These are phyloP conservation scores for Populus nigra DNA, from an alignment of 345 rosid species.

Conservation along the genomic window DNA sequence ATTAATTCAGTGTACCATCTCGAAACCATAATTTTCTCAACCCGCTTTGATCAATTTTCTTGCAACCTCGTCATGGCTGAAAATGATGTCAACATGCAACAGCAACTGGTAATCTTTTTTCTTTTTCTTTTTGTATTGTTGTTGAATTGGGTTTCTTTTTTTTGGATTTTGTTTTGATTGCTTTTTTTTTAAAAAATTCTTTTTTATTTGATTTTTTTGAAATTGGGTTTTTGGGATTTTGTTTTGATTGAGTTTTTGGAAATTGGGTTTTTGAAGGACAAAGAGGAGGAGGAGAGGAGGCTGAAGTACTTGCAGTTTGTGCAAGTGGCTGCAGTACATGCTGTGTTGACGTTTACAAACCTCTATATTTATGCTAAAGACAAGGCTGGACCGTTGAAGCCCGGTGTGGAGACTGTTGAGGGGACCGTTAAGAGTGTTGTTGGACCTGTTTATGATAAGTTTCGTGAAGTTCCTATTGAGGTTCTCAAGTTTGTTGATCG, in stretches of 20 bases:
- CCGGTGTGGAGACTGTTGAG: conserved; percentile 81
- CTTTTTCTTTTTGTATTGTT: neutral
- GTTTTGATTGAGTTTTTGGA: neutral
- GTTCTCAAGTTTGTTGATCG: conserved; percentile 75
- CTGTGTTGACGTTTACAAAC: conserved; percentile 45
- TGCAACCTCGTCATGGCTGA: conserved; percentile 22
- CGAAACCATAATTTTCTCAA: too few species aligned
- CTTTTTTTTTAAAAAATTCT: neutral
- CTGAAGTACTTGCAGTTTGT: conserved; percentile 76
- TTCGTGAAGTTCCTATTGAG: conserved; percentile 59
- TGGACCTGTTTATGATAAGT: conserved; percentile 68
- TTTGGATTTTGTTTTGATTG: neutral
- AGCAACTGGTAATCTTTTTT: conserved; percentile 12
- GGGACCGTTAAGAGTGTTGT: conserved; percentile 76
- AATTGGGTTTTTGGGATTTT: neutral
- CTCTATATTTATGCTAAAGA: conserved; percentile 74
- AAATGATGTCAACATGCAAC: conserved; percentile 16
- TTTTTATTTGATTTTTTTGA: neutral
- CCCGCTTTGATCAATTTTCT: neutral
- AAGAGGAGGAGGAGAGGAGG: conserved; percentile 39
- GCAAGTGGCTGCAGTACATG: conserved; percentile 68
- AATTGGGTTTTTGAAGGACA: neutral
- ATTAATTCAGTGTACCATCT: neutral
- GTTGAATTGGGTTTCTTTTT: neutral
- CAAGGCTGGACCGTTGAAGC: conserved; percentile 71